These are phyloP conservation scores for Pichia deserticola DNA, from an alignment of 805 yeast genomes.

Conservation along the genomic window DNA sequence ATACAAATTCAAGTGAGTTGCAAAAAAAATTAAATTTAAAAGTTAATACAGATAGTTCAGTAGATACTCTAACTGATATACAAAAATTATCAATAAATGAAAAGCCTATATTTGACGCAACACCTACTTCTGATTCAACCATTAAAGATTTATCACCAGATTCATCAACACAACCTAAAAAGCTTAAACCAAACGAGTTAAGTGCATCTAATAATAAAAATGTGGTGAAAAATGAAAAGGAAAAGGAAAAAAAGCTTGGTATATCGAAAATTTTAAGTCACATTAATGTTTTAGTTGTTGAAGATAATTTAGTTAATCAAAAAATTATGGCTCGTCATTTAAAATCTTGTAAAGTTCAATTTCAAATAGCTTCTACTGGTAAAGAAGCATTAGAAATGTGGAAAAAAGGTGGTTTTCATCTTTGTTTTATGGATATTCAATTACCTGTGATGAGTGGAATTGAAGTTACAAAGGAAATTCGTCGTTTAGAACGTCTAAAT, in stretches of 20 bases:
- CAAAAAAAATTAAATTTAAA: conserved; percentile 1
- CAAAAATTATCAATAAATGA: neutral
- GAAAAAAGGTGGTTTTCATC: conserved; percentile 90
- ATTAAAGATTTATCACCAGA: neutral
- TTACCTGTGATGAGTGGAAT: conserved; percentile 93
- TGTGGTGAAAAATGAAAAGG: neutral
- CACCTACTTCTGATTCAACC: neutral
- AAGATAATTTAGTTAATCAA: conserved; percentile 92
- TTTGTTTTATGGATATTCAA: conserved; percentile 95
- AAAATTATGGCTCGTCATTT: conserved; percentile 84
- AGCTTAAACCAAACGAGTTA: too few species aligned
- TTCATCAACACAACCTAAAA: neutral
- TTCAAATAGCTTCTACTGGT: conserved; percentile 86
- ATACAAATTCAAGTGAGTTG: neutral
- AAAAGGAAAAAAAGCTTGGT: conserved; percentile 19
- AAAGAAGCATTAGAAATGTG: conserved; percentile 92
- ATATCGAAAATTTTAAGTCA: conserved; percentile 73
- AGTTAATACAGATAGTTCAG: neutral
- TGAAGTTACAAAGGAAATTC: conserved; percentile 87
- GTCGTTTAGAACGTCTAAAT: conserved; percentile 74
- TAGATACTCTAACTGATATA: neutral
- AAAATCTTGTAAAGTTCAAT: conserved; percentile 76
- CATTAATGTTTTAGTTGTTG: conserved; percentile 86
- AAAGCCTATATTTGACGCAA: neutral
- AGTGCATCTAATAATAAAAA: too few species aligned